Base-by-base conservation (phyloP, 2,329 filamentous ascomycete species). In the Fusarium sp. region DNA sequence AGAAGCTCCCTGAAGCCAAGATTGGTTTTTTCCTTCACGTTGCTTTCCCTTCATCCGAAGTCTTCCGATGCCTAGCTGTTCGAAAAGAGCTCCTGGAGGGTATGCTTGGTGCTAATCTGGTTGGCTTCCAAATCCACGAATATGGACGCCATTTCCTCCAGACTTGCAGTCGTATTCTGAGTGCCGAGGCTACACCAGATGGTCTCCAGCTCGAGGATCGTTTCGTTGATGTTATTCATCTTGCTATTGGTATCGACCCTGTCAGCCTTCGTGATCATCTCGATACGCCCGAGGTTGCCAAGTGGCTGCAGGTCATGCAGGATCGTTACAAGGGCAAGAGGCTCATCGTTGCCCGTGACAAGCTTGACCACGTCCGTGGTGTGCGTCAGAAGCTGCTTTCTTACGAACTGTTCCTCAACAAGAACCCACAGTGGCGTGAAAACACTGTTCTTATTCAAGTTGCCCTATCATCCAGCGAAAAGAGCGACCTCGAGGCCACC, bases 11-110 rank as follows among this genome's bases (percentile, higher is more conserved):
- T 1, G 93, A 97, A 68, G 95, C 95, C 17, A 92, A 97, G 80
- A 97, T 98, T 72, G 95, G 95, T 12, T 96, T 98, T 82, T 98
- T 97, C 81, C 82, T 98, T 17, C 95, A 98, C 76, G 93, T 95
- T 26, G 94, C 95, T 0, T 98, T 98, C 78, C 95, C 95, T 1
- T 97, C 95, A 0, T 97, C 95, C 0, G 95, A 98, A 75, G 93
- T 98, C 2, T 98, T 98, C 80, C 88, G 95, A 46, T 98, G 95
- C 77, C 82, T 98, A 21, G 92, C 95, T 4, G 90, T 93, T 12
- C 91, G 95, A 59, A 94, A 91, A 70, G 88, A 97, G 78, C 86
- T 98, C 11, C 86, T 98, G 2, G 91, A 97, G 71, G 95, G 96
- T 55, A 95, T 98, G 83, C 87, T 98, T 1, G 95, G 95, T 11